These are phyloP conservation scores for Didymella segeticola DNA, from an alignment of 2,329 filamentous ascomycete species.

Conservation along the genomic window DNA sequence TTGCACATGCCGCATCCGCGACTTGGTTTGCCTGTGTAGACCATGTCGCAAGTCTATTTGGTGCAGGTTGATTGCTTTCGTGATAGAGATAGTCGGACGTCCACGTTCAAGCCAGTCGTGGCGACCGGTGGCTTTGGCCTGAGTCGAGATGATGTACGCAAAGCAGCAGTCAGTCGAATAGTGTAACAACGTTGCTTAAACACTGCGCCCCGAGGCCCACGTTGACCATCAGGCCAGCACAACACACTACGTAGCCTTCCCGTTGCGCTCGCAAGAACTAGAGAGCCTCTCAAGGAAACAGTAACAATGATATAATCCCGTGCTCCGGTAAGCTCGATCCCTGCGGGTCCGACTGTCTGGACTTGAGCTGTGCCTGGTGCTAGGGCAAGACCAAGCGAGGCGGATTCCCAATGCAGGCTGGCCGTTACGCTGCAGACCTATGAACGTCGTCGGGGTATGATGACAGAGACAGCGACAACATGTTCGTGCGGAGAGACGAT, in stretches of 20 bases:
- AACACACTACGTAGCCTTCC: constrained; percentile 17
- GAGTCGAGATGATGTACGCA: constrained; percentile 1
- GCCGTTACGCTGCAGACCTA: constrained; percentile 17
- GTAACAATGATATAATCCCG: neutral
- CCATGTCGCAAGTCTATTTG: constrained; percentile 36
- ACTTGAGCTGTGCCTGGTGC: constrained; percentile 1
- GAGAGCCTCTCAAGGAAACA: constrained; percentile 3
- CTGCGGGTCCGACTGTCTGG: constrained; percentile 1
- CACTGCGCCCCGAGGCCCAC: constrained; percentile 13
- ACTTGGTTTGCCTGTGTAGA: constrained; percentile 52
- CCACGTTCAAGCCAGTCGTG: neutral
- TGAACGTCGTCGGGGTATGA: constrained; percentile 16
- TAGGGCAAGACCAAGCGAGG: constrained; percentile 22
- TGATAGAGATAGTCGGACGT: neutral
- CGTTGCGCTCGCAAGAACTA: constrained; percentile 6
- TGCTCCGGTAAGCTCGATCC: constrained; percentile 13
- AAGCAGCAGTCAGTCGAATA: constrained; percentile 1
- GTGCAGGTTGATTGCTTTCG: neutral
- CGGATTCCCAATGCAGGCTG: constrained; percentile 13
- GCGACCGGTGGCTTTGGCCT: neutral
- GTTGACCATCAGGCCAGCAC: constrained; percentile 12
- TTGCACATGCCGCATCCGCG: constrained; percentile 76
- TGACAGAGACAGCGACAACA: constrained; percentile 19
- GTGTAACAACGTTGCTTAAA: constrained; percentile 13
- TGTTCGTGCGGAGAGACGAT: constrained; percentile 8